Conservation (phyloP, 192 early-diverging fungal genomes). For the Jimgerdemannia lactiflua region DNA sequence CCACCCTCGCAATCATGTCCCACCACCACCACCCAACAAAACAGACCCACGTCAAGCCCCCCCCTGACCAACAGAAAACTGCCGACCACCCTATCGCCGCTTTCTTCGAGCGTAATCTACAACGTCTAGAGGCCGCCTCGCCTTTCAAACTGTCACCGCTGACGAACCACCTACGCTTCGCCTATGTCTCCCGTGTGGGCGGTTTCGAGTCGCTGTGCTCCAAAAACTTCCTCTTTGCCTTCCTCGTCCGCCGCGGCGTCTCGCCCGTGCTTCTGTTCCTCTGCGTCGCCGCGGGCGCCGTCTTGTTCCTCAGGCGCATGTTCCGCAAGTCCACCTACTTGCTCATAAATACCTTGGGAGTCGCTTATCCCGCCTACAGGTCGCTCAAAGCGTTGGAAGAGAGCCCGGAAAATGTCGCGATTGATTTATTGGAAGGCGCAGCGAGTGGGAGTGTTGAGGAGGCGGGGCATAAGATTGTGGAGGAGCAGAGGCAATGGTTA, state of each 20-base stretch:
- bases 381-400: conserved; percentile 43
- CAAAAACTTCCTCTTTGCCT: neutral
- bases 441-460: conserved; percentile 26
- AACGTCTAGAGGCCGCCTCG: neutral
- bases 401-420: conserved; percentile 16
- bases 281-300: neutral
- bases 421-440: conserved; percentile 19
- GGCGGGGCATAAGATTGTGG: conserved; percentile 24
- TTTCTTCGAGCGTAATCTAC: neutral
- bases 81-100: neutral
- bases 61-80: neutral
- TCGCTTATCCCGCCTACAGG: conserved; percentile 45
- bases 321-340: neutral
- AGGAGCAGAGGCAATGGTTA: conserved; percentile 48
- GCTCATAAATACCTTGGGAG: conserved; percentile 42
- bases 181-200: neutral
- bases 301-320: neutral
- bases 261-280: neutral
- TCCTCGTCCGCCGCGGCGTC: neutral
- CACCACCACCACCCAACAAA: too few species aligned
- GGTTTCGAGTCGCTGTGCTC: neutral
- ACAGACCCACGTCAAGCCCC: neutral
- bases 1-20: too few species aligned
- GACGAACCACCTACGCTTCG: neutral
- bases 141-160: neutral